Conservation (phyloP, 1,139 yeast genomes). For the Taiozyma sp. region DNA sequence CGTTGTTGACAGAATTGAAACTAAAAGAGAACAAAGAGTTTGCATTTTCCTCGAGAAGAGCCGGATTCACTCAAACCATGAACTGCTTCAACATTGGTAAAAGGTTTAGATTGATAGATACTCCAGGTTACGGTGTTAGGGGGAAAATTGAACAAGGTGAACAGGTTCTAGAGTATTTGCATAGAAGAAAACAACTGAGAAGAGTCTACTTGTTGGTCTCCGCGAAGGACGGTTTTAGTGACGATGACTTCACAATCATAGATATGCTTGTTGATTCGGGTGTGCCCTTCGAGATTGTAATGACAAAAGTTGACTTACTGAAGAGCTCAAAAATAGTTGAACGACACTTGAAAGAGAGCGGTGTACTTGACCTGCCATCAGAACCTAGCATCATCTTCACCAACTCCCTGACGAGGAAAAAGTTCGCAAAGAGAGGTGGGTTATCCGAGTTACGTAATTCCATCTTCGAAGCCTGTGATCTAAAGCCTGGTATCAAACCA, state of each 20-base stretch:
- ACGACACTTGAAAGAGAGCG: slow-evolving; percentile 25
- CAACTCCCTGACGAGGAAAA: slow-evolving; percentile 29
- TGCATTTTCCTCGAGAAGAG: slow-evolving; percentile 55
- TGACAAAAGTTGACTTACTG: slow-evolving; percentile 70
- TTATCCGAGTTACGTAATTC: slow-evolving; percentile 32
- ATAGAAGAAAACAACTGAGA: slow-evolving; percentile 45
- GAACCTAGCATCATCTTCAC: slow-evolving; percentile 36
- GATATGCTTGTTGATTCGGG: slow-evolving; percentile 49
- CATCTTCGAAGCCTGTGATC: slow-evolving; percentile 36
- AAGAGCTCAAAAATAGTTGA: slow-evolving; percentile 19
- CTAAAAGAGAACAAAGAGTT: slow-evolving; percentile 30
- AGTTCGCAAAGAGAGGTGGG: slow-evolving; percentile 32
- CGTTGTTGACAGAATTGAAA: slow-evolving; percentile 35
- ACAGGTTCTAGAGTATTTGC: slow-evolving; percentile 58
- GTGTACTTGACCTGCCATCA: slow-evolving; percentile 24
- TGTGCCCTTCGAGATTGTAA: slow-evolving; percentile 64
- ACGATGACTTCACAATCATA: slow-evolving; percentile 50
- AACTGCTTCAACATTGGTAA: slow-evolving; percentile 69
- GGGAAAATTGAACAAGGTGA: slow-evolving; percentile 64
- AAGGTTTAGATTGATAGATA: slow-evolving; percentile 62
- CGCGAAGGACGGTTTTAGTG: slow-evolving; percentile 49
- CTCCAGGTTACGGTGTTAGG: slow-evolving; percentile 82
- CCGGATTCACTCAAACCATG: slow-evolving; percentile 76
- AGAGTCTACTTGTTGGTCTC: slow-evolving; percentile 62
- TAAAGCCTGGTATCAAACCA: slow-evolving; percentile 21